Conservation (phyloP, 2,329 filamentous ascomycete species). For the Clarireedia monteithiana region DNA sequence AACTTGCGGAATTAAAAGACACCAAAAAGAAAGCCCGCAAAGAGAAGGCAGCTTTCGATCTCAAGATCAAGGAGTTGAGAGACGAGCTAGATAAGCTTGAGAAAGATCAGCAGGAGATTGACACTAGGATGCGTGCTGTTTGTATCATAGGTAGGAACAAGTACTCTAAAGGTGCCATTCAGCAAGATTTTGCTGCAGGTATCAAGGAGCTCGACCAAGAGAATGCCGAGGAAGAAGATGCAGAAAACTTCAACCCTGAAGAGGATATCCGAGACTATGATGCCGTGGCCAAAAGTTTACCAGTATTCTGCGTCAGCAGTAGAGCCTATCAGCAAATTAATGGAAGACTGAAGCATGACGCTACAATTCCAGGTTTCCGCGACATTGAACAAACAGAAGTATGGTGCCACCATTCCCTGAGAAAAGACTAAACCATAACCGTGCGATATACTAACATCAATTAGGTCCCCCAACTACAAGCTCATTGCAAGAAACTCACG, state of each 20-base stretch:
- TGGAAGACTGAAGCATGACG: slow-evolving; percentile 45
- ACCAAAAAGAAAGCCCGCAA: slow-evolving; percentile 35
- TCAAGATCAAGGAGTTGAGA: slow-evolving; percentile 33
- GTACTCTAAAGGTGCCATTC: slow-evolving; percentile 46
- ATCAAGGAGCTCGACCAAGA: slow-evolving; percentile 54
- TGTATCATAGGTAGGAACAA: slow-evolving; percentile 49
- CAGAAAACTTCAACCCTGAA: slow-evolving; percentile 45
- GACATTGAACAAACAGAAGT: slow-evolving; percentile 45
- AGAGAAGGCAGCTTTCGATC: slow-evolving; percentile 23
- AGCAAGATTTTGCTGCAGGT: slow-evolving; percentile 50
- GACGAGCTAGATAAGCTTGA: slow-evolving; percentile 30
- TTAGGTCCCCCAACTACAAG: slow-evolving; percentile 19
- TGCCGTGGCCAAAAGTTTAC: slow-evolving; percentile 44
- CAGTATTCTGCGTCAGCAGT: slow-evolving; percentile 58
- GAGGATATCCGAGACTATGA: slow-evolving; percentile 50
- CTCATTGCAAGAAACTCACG: slow-evolving; percentile 51
- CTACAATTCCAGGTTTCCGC: slow-evolving; percentile 43
- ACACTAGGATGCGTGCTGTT: slow-evolving; percentile 29
- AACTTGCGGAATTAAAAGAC: slow-evolving; percentile 36
- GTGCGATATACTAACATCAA: not conserved
- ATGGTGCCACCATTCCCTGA: not conserved
- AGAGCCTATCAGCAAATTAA: slow-evolving; percentile 55
- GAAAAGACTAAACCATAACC: too few relatives aligned
- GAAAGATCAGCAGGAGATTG: slow-evolving; percentile 26
- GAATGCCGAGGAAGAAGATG: slow-evolving; percentile 41